Percentiles rank a stretch among this genome's conserved stretches.
These are phyloP conservation scores for Yarrowia phangngaensis DNA, from an alignment of 805 yeast genomes.

Conservation along the genomic window DNA sequence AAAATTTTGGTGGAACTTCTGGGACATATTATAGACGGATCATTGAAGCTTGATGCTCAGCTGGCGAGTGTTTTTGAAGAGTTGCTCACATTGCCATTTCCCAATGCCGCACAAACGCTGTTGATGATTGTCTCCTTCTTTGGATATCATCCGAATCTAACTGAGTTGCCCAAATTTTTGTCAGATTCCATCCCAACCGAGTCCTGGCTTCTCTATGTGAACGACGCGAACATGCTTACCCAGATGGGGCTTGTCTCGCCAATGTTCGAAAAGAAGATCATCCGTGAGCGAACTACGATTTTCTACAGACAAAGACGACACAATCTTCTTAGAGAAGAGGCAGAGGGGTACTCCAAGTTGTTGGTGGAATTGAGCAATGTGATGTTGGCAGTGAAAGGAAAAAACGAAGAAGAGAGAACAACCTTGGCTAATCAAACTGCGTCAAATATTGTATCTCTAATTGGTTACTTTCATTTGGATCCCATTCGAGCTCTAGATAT, in stretches of 20 bases:
- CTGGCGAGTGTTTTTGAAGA: slow-evolving; percentile 12
- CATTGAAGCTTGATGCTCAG: not conserved
- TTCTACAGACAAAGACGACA: slow-evolving; percentile 52
- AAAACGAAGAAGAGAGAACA: slow-evolving; percentile 28
- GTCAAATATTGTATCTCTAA: slow-evolving; percentile 48
- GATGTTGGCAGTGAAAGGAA: slow-evolving; percentile 46
- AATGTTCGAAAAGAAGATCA: slow-evolving; percentile 41
- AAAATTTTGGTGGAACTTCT: slow-evolving; percentile 7
- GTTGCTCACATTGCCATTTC: slow-evolving; percentile 5
- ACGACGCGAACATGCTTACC: slow-evolving; percentile 32
- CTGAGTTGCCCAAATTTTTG: slow-evolving; percentile 30
- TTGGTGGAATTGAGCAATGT: slow-evolving; percentile 46
- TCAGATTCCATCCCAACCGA: slow-evolving; percentile 30
- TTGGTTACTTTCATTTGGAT: slow-evolving; percentile 75
- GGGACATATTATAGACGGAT: not conserved
- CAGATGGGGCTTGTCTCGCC: slow-evolving; percentile 36
- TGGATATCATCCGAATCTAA: slow-evolving; percentile 18
- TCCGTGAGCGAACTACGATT: slow-evolving; percentile 45
- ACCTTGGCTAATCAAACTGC: not conserved
- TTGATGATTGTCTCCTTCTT: slow-evolving; percentile 7
- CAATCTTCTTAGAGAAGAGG: slow-evolving; percentile 67
- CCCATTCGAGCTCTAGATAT: slow-evolving; percentile 65
- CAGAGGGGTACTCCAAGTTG: slow-evolving; percentile 72
- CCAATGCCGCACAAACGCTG: slow-evolving; percentile 20
- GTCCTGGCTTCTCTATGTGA: slow-evolving; percentile 32